These are phyloP conservation scores for Cercospora sp. DNA, from an alignment of 2,329 filamentous ascomycete species.

Conservation along the genomic window DNA sequence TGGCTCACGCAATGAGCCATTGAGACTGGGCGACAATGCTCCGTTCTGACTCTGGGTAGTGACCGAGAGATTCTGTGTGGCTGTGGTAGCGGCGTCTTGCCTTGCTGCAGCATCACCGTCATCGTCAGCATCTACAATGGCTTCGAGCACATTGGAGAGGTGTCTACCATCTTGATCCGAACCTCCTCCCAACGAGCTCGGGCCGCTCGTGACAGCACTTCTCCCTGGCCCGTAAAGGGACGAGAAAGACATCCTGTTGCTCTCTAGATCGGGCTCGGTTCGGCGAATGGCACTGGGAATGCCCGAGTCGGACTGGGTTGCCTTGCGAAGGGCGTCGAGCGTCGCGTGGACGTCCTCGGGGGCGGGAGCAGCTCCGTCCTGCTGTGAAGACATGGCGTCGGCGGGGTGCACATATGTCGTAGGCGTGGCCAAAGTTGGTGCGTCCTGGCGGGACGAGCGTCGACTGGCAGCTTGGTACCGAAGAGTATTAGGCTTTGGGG, in stretches of 20 bases:
- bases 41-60: constrained; percentile 49
- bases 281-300: constrained; percentile 27
- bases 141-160: constrained; percentile 13
- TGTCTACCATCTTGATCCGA: constrained; percentile 48
- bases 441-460: constrained; percentile 21
- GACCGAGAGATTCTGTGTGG: constrained; percentile 46
- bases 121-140: constrained; percentile 20
- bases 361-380: constrained; percentile 13
- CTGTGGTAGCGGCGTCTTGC: constrained; percentile 41
- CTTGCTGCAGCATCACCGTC: constrained; percentile 16
- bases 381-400: constrained; percentile 10
- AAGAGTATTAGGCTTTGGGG: constrained; percentile 30
- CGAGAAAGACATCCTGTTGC: constrained; percentile 69
- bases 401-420: not conserved
- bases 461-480: constrained; percentile 28
- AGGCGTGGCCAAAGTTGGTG: constrained; percentile 9
- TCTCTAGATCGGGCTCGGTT: constrained; percentile 43
- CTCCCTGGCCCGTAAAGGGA: constrained; percentile 69
- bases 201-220: constrained; percentile 49
- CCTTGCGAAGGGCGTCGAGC: constrained; percentile 20
- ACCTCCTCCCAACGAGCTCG: constrained; percentile 47
- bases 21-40: constrained; percentile 42
- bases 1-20: constrained; percentile 40
- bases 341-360: constrained; percentile 19
- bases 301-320: constrained; percentile 21